Evolutionary conservation across 2,329 filamentous ascomycete genomes (phyloP).

Genomic region (Sclerotinia minor): DNA sequence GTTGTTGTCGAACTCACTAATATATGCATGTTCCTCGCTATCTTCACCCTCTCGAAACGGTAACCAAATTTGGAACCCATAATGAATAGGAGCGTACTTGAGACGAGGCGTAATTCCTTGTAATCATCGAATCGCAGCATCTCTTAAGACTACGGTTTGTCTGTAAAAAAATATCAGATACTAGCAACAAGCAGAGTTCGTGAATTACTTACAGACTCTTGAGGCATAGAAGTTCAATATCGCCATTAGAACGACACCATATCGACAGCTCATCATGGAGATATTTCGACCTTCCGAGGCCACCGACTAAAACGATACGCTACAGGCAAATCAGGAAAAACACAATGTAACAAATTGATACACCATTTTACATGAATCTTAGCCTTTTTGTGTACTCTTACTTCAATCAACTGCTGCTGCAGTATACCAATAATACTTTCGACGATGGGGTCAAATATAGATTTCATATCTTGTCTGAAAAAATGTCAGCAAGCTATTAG

Average conservation of each 20-base stretch:
- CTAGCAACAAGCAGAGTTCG: neutral
- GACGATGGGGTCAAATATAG: conserved; percentile 34
- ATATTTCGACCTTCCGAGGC: conserved; percentile 30
- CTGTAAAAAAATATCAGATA: conserved; percentile 25
- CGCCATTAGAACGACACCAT: conserved; percentile 32
- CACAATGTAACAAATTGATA: neutral
- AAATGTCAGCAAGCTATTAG: too few relatives aligned
- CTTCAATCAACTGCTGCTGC: conserved; percentile 26
- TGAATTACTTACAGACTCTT: conserved; percentile 26
- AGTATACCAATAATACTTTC: conserved; percentile 30
- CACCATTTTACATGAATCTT: conserved; percentile 30
- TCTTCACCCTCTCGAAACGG: conserved; percentile 27
- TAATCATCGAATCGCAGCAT: conserved; percentile 29
- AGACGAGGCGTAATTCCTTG: conserved; percentile 26
- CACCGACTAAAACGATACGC: conserved; percentile 34
- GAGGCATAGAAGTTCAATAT: conserved; percentile 30
- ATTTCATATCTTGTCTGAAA: conserved; percentile 33
- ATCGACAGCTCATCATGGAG: conserved; percentile 26
- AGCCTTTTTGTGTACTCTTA: conserved; percentile 26
- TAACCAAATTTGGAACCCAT: conserved; percentile 8
- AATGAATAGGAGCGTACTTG: conserved; percentile 28
- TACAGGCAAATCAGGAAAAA: conserved; percentile 8
- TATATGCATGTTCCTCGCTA: conserved; percentile 14
- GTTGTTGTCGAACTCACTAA: neutral
- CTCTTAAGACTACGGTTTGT: conserved; percentile 30